phyloP scores from a whole-genome alignment of 106 monocot genomes.

The Allium sativum region DNA sequence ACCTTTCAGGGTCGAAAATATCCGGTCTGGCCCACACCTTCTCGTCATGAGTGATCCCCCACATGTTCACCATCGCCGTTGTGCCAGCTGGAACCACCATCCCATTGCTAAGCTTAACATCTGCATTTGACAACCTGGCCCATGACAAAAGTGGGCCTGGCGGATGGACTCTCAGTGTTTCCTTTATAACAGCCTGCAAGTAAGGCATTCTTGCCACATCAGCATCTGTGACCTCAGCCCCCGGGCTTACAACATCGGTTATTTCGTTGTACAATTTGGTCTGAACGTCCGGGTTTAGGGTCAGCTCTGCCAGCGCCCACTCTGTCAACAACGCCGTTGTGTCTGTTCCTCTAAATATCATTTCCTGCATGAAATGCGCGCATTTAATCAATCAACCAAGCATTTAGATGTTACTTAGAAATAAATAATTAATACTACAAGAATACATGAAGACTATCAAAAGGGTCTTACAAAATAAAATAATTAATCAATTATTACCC shows the following conservation, averaged over 20 bases:
- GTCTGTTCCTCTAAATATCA: slow-evolving; percentile 66
- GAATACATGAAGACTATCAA: too few species aligned
- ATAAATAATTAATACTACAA: not conserved
- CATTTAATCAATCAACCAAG: too few species aligned
- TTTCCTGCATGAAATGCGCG: too few species aligned
- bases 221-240: slow-evolving; percentile 14
- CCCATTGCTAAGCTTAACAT: slow-evolving; percentile 51
- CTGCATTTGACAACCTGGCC: slow-evolving; percentile 37
- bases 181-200: slow-evolving; percentile 47
- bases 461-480: too few species aligned
- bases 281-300: slow-evolving; percentile 33
- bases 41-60: slow-evolving; percentile 52
- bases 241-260: slow-evolving; percentile 13
- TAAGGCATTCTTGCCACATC: slow-evolving; percentile 48
- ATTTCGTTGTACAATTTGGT: slow-evolving; percentile 22
- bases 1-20: slow-evolving; percentile 26
- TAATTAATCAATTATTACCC: slow-evolving; percentile 13
- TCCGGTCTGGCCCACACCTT: slow-evolving; percentile 26
- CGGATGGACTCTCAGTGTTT: slow-evolving; percentile 41
- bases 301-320: slow-evolving; percentile 55
- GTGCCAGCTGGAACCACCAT: slow-evolving; percentile 50
- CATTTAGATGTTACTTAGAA: too few species aligned
- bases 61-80: slow-evolving; percentile 67
- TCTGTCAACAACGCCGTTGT: slow-evolving; percentile 59
- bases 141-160: slow-evolving; percentile 52